Conservation (phyloP, 1,284 basidiomycete species). For the Taiwanofungus camphoratus region DNA sequence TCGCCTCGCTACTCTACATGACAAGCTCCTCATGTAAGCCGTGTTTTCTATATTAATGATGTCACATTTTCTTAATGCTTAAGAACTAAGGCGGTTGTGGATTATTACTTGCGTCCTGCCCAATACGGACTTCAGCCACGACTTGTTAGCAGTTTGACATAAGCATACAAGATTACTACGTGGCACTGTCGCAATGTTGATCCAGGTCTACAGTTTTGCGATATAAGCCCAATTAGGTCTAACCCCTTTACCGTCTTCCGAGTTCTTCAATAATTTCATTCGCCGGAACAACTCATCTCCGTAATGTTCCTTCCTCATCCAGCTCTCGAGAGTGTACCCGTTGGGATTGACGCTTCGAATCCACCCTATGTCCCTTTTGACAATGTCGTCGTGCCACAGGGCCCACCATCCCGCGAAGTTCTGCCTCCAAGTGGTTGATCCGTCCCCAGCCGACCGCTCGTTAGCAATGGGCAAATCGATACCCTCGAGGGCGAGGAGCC, state of each 20-base stretch:
- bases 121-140: too few species aligned
- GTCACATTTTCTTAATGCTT: too few species aligned
- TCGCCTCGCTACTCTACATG: too few species aligned
- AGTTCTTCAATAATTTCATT: constrained; percentile 14
- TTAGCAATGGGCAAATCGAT: constrained; percentile 30
- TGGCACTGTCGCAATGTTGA: too few species aligned
- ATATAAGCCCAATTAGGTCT: constrained; percentile 3
- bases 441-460: constrained; percentile 14
- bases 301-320: constrained; percentile 24
- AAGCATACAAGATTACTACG: too few species aligned
- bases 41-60: too few species aligned
- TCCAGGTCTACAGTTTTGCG: too few species aligned
- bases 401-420: constrained; percentile 39
- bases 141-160: too few species aligned
- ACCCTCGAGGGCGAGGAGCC: constrained; percentile 28
- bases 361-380: constrained; percentile 38
- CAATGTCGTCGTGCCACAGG: constrained; percentile 36
- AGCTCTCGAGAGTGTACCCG: constrained; percentile 22
- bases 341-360: constrained; percentile 32
- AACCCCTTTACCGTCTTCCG: constrained; percentile 13
- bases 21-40: too few species aligned
- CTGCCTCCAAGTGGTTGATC: constrained; percentile 32
- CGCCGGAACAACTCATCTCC: background rate
- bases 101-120: too few species aligned
- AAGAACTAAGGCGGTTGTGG: too few species aligned